A percentile compares a stretch with the other conserved stretches of the same genome.
These are phyloP conservation scores for Wickerhamiella nectarea DNA, from an alignment of 805 yeast genomes.

Conservation along the genomic window DNA sequence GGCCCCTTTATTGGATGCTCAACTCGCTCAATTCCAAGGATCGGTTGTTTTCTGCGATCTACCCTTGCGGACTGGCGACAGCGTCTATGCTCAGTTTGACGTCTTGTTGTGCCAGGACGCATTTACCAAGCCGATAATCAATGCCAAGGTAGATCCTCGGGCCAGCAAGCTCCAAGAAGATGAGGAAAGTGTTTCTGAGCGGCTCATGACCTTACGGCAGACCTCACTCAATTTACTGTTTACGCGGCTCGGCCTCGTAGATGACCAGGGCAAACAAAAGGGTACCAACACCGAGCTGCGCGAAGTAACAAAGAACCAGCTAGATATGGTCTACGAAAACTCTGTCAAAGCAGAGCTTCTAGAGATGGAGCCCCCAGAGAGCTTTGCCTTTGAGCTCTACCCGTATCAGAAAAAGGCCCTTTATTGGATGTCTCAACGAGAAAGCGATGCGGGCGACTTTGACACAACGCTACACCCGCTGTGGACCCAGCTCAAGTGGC, in stretches of 20 bases:
- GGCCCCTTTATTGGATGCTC: slow-evolving; percentile 47
- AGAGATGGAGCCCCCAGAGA: slow-evolving; percentile 47
- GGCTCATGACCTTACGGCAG: slow-evolving; percentile 38
- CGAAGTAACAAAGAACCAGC: slow-evolving; percentile 50
- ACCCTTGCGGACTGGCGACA: slow-evolving; percentile 59
- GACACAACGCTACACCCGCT: slow-evolving; percentile 50
- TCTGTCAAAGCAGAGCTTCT: slow-evolving; percentile 40
- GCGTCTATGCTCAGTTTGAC: slow-evolving; percentile 56
- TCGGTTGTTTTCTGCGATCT: slow-evolving; percentile 44
- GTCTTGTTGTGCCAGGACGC: slow-evolving; percentile 36
- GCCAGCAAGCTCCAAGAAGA: slow-evolving; percentile 19
- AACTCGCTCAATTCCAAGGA: slow-evolving; percentile 41
- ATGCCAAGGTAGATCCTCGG: slow-evolving; percentile 16
- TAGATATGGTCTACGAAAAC: slow-evolving; percentile 57
- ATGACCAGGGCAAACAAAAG: slow-evolving; percentile 18
- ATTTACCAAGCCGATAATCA: slow-evolving; percentile 25
- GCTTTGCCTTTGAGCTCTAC: slow-evolving; percentile 46
- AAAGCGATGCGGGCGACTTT: slow-evolving; percentile 35
- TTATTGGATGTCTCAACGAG: slow-evolving; percentile 81
- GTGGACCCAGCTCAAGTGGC: slow-evolving; percentile 75
- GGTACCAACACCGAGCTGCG: slow-evolving; percentile 25
- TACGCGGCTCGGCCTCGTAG: slow-evolving; percentile 30
- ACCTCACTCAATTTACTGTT: slow-evolving; percentile 43
- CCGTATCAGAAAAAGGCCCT: slow-evolving; percentile 75
- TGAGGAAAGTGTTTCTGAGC: slow-evolving; percentile 42